Percentiles rank a stretch among this genome's conserved stretches.
phyloP scores from a whole-genome alignment of 495 filamentous ascomycete genomes.

The Articulospora tetracladia region DNA sequence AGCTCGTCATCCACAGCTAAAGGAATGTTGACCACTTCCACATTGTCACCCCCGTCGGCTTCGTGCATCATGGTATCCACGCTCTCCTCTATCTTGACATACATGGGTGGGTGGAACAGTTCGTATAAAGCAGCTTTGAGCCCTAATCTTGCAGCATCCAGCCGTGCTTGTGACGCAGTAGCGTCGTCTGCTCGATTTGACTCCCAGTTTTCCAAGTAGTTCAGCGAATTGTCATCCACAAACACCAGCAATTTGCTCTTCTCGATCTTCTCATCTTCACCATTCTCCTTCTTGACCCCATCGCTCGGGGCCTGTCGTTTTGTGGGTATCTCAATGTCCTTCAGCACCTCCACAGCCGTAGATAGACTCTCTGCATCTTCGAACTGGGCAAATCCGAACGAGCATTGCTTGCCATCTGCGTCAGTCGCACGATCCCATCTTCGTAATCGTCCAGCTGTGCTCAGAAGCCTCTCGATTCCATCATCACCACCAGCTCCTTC shows the following conservation, averaged over 20 bases:
- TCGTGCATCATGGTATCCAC: constrained; percentile 74
- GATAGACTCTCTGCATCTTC: constrained; percentile 87
- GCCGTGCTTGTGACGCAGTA: constrained; percentile 58
- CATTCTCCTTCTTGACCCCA: constrained; percentile 35
- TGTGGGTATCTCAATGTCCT: constrained; percentile 79
- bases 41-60: constrained; percentile 52
- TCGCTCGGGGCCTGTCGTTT: constrained; percentile 60
- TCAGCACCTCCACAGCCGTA: constrained; percentile 81
- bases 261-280: constrained; percentile 54
- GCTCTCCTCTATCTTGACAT: constrained; percentile 48
- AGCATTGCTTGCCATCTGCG: constrained; percentile 77
- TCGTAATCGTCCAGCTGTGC: constrained; percentile 70
- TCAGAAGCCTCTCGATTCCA: constrained; percentile 76
- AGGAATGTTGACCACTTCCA: constrained; percentile 88
- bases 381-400: constrained; percentile 96
- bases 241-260: constrained; percentile 69
- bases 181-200: constrained; percentile 60
- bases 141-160: constrained; percentile 58
- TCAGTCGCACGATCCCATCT: constrained; percentile 83
- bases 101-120: constrained; percentile 64
- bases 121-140: constrained; percentile 65
- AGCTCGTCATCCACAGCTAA: constrained; percentile 90
- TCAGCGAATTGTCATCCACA: constrained; percentile 75
- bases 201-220: constrained; percentile 78
- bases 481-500: constrained; percentile 74